Evolutionary conservation across 208 protist genomes (phyloP), one percentile per base, ranked within the genome.

Genomic region (Crithidia fasciculata): DNA sequence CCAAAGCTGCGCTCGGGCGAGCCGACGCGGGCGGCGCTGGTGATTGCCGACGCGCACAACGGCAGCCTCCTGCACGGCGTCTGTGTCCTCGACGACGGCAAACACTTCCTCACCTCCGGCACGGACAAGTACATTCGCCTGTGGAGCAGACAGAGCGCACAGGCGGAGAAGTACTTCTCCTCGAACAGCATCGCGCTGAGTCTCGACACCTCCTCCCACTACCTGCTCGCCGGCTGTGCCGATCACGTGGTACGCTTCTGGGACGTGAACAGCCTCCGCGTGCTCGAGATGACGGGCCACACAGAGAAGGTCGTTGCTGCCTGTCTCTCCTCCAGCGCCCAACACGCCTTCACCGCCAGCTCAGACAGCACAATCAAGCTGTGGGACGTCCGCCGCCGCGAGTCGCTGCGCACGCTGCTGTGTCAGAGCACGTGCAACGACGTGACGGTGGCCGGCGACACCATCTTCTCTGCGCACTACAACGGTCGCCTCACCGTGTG

Each of bases 301-400:
- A 84, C 72, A 19, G 85, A 91, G 49, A 91, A 91, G 62, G 73
- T 93, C 6, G 86, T 91, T 10, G 72, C 88, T 8, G 88, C 82
- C 16, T 89, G 80, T 50, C 78, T 93, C 16, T 89, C 88, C 47
- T 61, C 73, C 56, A 84, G 84, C 9, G 84, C 71, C n/a, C 77
- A 84, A 28, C 78, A 76, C 76, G 88, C 83, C 57, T 83, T 89
- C 74, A 91, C 83, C 39, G 88, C 85, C 45, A 89, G 83, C 75
- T 85, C 85, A 5, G 88, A 93, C 72, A 79, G 82, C 69, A 91
- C 88, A 6, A 84, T 93, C 40, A 87, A 87, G 66, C 59, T 93
- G n/a, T 93, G 88, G 86, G 88, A 93, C 56, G 55, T 90, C n/a
- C 73, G 82, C 28, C 67, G 60, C 0, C 76, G 77, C 18, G 66